Evolutionary conservation across 1,139 yeast species (phyloP).

Genomic region (Hansenula lynferdii): DNA sequence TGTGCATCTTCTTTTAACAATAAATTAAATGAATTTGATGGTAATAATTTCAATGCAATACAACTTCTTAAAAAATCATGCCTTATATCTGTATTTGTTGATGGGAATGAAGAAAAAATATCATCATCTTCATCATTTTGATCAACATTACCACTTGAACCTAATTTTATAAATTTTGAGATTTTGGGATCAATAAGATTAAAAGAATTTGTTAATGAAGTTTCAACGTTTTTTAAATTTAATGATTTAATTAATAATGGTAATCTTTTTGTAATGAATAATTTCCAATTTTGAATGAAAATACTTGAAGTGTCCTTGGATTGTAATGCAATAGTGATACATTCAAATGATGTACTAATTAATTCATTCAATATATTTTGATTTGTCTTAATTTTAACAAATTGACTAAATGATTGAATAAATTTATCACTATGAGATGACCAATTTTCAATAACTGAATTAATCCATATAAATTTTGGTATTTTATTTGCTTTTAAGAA

Average conservation of each 20-base stretch:
- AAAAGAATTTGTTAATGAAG: slow-evolving; percentile 16
- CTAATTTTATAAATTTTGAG: slow-evolving; percentile 14
- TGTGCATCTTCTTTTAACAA: slow-evolving; percentile 41
- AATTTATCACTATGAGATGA: slow-evolving; percentile 13
- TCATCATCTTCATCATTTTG: slow-evolving; percentile 30
- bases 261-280: slow-evolving; percentile 18
- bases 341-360: slow-evolving; percentile 18
- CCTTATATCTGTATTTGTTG: slow-evolving; percentile 45
- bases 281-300: slow-evolving; percentile 18
- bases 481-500: slow-evolving; percentile 19
- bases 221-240: slow-evolving; percentile 19
- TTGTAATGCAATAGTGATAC: slow-evolving; percentile 15
- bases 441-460: slow-evolving; percentile 17
- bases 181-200: slow-evolving; percentile 19
- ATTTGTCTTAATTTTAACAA: slow-evolving; percentile 19
- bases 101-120: slow-evolving; percentile 40
- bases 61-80: slow-evolving; percentile 54
- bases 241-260: slow-evolving; percentile 18
- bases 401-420: slow-evolving; percentile 17
- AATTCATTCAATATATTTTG: slow-evolving; percentile 21
- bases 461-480: slow-evolving; percentile 21
- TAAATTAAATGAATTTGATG: slow-evolving; percentile 37
- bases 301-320: slow-evolving; percentile 4
- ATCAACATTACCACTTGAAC: slow-evolving; percentile 5
- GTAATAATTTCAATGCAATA: slow-evolving; percentile 37